Base-by-base conservation (phyloP, 2,329 filamentous ascomycete species). In the Colletotrichum tabaci region DNA sequence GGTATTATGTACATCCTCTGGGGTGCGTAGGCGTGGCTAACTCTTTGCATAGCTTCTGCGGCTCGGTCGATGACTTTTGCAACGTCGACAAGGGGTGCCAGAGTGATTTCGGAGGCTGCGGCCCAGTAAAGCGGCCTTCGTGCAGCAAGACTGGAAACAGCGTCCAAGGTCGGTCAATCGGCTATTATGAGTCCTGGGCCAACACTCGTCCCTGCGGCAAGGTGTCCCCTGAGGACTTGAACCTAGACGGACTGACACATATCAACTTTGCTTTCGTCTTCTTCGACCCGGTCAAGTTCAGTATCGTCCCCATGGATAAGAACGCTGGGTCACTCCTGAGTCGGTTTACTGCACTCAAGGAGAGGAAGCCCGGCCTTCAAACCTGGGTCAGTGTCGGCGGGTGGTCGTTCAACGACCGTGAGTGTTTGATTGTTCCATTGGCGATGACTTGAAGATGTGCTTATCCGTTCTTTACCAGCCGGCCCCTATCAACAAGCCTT, bases 331-430 rank as follows among this genome's bases (percentile, higher is more conserved):
- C 64, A 0, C 62, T 82, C 1, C 79, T 77, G 35, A 44, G 40
- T 6, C 61, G 76, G 1, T 76, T 82, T 44, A 79, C 77, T 0
- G 62, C 52, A 0, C 74, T 85, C 2, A 84, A 86, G 68, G 60
- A 74, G 0, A 72, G 52, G 1, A 73, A 78, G 1, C 61, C 75
- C 3, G 72, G 61, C 4, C 75, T 86, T 0, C 74, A 84, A 65
- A 79, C 80, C 0, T 81, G 77, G 74, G 77, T 86, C 18, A 77
- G 81, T 3, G 73, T 86, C 18, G 83, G 85, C 12, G 85, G 85
- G 8, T 85, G 82, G 82, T 76, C 77, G 0, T 76, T 81, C 15
- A 84, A 80, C n/a, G 79, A 81, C 0, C 68, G 77, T 8, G 18
- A 30, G n/a, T 16, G n/a, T 16, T 35, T 35, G 23, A 60, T 47